Percentiles rank a stretch among this genome's conserved stretches.
Evolutionary conservation across 805 yeast species (phyloP).

Genomic region (Starmerella vaccinii): DNA sequence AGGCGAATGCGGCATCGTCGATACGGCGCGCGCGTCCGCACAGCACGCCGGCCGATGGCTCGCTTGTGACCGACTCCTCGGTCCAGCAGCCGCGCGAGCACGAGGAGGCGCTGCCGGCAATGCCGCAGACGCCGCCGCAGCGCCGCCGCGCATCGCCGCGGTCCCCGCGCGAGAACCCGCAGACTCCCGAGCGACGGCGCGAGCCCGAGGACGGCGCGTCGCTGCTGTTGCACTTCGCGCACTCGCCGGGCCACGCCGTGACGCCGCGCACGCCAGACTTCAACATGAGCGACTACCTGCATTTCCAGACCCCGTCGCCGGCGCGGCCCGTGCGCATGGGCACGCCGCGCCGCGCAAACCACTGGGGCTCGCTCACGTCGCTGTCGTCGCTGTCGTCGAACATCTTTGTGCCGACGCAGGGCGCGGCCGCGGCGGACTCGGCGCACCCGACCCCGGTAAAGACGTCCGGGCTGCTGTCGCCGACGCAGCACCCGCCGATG

Average conservation of each 20-base stretch:
- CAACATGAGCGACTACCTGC: slow-evolving; percentile 74
- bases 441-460: not conserved
- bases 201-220: slow-evolving; percentile 59
- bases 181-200: slow-evolving; percentile 26
- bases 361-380: slow-evolving; percentile 6
- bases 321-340: slow-evolving; percentile 14
- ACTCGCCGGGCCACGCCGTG: slow-evolving; percentile 47
- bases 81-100: too few relatives aligned
- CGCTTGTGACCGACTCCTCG: too few relatives aligned
- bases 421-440: not conserved
- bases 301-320: slow-evolving; percentile 60
- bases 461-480: not conserved
- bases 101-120: slow-evolving; percentile 12
- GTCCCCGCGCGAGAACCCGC: slow-evolving; percentile 18
- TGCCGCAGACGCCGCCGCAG: slow-evolving; percentile 22
- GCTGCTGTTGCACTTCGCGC: slow-evolving; percentile 66
- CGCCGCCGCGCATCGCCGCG: slow-evolving; percentile 7
- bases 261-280: slow-evolving; percentile 38
- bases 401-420: not conserved
- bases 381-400: slow-evolving; percentile 1
- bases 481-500: not conserved
- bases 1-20: too few relatives aligned
- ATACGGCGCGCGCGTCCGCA: too few relatives aligned
- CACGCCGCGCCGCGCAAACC: slow-evolving; percentile 4
- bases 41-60: too few relatives aligned